A percentile compares a stretch with the other conserved stretches of the same genome.
Evolutionary conservation across 257 asterid genomes (phyloP).

Genomic region (Coffea eugenioides): DNA sequence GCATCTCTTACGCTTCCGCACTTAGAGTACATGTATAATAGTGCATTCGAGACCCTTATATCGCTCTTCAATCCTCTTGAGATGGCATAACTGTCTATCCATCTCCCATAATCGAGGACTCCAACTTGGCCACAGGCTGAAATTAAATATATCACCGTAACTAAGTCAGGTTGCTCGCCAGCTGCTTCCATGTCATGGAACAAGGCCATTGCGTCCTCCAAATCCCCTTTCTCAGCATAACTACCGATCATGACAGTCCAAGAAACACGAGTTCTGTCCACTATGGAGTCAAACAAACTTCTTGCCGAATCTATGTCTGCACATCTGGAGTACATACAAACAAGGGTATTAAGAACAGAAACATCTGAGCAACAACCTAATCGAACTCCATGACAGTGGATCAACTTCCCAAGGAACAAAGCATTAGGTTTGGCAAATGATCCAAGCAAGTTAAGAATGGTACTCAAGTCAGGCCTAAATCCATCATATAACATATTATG

Average conservation of each 20-base stretch:
- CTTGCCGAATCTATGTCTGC: conserved; percentile 49
- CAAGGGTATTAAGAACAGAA: conserved; percentile 52
- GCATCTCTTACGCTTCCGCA: conserved; percentile 65
- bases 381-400: conserved; percentile 54
- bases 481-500: conserved; percentile 40
- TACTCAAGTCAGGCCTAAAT: conserved; percentile 52
- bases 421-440: conserved; percentile 38
- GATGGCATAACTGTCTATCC: conserved; percentile 42
- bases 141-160: conserved; percentile 51
- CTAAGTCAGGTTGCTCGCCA: conserved; percentile 59
- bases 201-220: conserved; percentile 45
- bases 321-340: conserved; percentile 64
- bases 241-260: conserved; percentile 80
- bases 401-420: conserved; percentile 39
- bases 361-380: conserved; percentile 45
- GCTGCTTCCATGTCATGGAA: conserved; percentile 54
- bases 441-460: conserved; percentile 53
- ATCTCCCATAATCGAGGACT: conserved; percentile 58
- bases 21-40: conserved; percentile 72
- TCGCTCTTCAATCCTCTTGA: conserved; percentile 47
- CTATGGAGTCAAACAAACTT: conserved; percentile 45
- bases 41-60: conserved; percentile 48
- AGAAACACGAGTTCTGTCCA: conserved; percentile 46
- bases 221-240: conserved; percentile 50
- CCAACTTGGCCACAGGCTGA: conserved; percentile 71